Base-by-base conservation (phyloP, 306 rosid species). In the Aeschynomene evenia region DNA sequence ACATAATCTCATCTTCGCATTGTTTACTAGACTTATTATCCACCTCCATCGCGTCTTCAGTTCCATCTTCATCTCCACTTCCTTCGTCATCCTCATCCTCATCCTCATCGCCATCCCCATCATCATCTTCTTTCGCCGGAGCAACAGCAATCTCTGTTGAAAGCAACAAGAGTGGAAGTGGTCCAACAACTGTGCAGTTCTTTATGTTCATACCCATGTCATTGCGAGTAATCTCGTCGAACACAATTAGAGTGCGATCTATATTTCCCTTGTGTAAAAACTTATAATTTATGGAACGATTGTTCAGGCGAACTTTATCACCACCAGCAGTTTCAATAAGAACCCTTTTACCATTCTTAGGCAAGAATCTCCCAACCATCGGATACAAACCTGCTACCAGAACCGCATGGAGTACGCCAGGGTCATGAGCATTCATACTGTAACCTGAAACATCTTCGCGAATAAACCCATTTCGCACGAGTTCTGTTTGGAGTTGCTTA, bases 331-430 rank as follows among this genome's bases (percentile, higher is more conserved):
- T 88, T 73, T 87, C 95, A 20, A 91, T 69, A 1, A 76, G 0
- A 54, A 73, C 7, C 50, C 84, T 76, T 42, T 50, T 82, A 14
- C 69, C 76, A 16, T 16, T 39, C 66, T 70, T 76, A 19, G 85
- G 72, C 21, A 70, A 22, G 74, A 88, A 78, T 83, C 79, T 87
- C 69, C 99, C 99, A 40, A 88, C 85, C 95, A 77, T 88, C 5
- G 99, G 99, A 87, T 94, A 94, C 78, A 88, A 78, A 77, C 97
- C 95, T 2, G 99, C 90, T 60, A 85, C 85, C 52, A 94, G 82
- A 53, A 94, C 85, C 0, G 96, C 87, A 36, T 89, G 92, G 62
- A 94, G 84, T 63, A 94, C 74, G 11, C 97, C 99, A 21, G 91
- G 85, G 61, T 85, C 83, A 20, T 64, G 36, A 3, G 97, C 83